Percentiles rank a stretch among this genome's conserved stretches.
Evolutionary conservation across 129 eudicot genomes (phyloP).

Genomic region (Ambrosia artemisiifolia): DNA sequence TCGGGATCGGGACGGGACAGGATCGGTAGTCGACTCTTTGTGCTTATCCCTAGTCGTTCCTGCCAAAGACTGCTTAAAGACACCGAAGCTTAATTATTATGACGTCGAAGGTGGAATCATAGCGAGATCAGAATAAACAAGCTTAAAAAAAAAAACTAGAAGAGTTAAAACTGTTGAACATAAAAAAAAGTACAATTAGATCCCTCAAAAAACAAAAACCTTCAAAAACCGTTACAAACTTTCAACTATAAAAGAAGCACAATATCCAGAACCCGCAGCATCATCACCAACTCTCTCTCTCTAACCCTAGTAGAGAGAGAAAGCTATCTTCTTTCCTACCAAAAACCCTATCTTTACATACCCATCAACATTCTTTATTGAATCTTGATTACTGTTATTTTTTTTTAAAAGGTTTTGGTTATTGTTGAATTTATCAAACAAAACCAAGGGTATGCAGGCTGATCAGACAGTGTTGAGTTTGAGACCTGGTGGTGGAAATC

Average conservation of each 20-base stretch:
- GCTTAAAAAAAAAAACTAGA: too few species aligned
- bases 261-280: neutral
- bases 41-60: too few species aligned
- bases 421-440: slow-evolving; percentile 8
- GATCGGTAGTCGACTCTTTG: too few species aligned
- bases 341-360: slow-evolving; percentile 31
- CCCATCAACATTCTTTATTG: neutral
- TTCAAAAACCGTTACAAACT: neutral
- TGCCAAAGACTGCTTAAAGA: too few species aligned
- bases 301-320: slow-evolving; percentile 3
- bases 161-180: neutral
- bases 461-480: slow-evolving; percentile 84
- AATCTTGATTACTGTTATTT: too few species aligned
- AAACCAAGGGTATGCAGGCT: slow-evolving; percentile 78
- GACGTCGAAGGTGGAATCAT: too few species aligned
- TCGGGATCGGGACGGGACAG: too few species aligned
- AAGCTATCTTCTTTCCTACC: neutral
- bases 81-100: too few species aligned
- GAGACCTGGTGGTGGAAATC: slow-evolving; percentile 94
- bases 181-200: neutral
- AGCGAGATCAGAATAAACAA: too few species aligned
- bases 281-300: neutral
- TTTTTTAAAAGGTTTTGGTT: too few species aligned
- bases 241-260: neutral
- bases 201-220: neutral